These are phyloP conservation scores for Microcera coccophila DNA, from an alignment of 2,329 filamentous ascomycete species.

Conservation along the genomic window DNA sequence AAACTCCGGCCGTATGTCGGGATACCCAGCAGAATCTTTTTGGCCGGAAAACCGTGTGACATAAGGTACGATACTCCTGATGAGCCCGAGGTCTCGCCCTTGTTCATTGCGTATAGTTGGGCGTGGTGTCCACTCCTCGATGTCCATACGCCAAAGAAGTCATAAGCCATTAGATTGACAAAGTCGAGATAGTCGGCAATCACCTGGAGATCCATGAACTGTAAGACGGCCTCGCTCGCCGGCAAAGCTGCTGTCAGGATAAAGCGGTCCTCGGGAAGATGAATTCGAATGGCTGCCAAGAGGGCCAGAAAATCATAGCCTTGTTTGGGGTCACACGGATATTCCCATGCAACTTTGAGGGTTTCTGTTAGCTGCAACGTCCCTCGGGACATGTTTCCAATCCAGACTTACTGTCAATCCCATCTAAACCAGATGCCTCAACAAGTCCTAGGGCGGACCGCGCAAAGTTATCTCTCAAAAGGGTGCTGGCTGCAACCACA, in stretches of 20 bases:
- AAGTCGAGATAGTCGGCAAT: constrained; percentile 66
- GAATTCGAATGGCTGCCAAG: constrained; percentile 60
- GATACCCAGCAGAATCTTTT: constrained; percentile 72
- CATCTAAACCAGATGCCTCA: constrained; percentile 58
- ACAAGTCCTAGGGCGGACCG: constrained; percentile 63
- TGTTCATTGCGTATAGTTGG: constrained; percentile 62
- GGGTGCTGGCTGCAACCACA: constrained; percentile 57
- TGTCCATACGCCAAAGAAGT: constrained; percentile 71
- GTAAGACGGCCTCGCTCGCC: constrained; percentile 60
- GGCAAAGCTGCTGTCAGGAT: constrained; percentile 70
- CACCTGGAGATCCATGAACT: constrained; percentile 62
- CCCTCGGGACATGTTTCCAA: background rate
- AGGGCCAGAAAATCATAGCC: constrained; percentile 68
- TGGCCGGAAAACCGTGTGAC: constrained; percentile 60
- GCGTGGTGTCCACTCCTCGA: constrained; percentile 68
- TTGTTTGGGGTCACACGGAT: constrained; percentile 62
- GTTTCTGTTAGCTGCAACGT: constrained; percentile 10
- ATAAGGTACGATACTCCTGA: constrained; percentile 63
- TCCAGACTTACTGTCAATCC: constrained; percentile 62
- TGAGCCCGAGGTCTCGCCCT: constrained; percentile 62
- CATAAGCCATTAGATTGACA: constrained; percentile 77
- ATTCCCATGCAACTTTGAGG: constrained; percentile 71
- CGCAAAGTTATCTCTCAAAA: constrained; percentile 65
- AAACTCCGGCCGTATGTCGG: constrained; percentile 75
- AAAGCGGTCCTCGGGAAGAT: constrained; percentile 65